Percentiles rank a stretch among this genome's conserved stretches.
Evolutionary conservation across 2,329 filamentous ascomycete species (phyloP).

Genomic region (Ascochyta clinopodiicola): DNA sequence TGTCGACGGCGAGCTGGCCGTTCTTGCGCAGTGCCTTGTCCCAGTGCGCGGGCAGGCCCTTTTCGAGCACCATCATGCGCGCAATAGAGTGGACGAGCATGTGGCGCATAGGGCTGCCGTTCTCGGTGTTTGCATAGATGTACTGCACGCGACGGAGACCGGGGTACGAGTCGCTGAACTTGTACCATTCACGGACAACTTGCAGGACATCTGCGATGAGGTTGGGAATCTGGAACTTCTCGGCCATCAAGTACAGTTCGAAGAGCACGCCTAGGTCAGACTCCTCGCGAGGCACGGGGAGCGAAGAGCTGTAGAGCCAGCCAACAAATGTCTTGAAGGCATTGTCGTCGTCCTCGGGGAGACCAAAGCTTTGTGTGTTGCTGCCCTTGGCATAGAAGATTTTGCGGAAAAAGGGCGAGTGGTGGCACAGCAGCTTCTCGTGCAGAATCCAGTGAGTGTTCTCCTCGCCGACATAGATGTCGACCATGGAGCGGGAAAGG

Average conservation of each 20-base stretch:
- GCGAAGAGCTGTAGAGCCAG: conserved; percentile 59
- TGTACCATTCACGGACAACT: conserved; percentile 59
- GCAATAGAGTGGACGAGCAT: conserved; percentile 59
- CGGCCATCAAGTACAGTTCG: conserved; percentile 62
- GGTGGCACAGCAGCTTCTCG: conserved; percentile 62
- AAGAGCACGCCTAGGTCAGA: conserved; percentile 58
- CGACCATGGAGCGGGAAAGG: conserved; percentile 61
- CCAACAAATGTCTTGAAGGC: conserved; percentile 60
- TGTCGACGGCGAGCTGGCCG: conserved; percentile 62
- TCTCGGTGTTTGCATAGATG: conserved; percentile 58
- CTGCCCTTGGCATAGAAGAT: conserved; percentile 55
- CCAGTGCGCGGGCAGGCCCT: conserved; percentile 61
- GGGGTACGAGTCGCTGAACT: conserved; percentile 60
- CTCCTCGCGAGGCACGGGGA: conserved; percentile 58
- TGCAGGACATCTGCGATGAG: conserved; percentile 58
- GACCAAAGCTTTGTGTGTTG: conserved; percentile 52
- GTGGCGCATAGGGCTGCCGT: conserved; percentile 56
- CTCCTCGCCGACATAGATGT: conserved; percentile 62
- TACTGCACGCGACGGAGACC: conserved; percentile 61
- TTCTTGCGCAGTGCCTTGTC: conserved; percentile 62
- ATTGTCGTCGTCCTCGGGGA: conserved; percentile 60
- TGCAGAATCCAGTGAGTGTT: conserved; percentile 63
- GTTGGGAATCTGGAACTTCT: conserved; percentile 59
- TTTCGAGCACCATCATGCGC: conserved; percentile 57
- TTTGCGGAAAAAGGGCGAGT: conserved; percentile 61